Evolutionary conservation across 208 protist genomes (phyloP).

Genomic region (Lotmaria passim): DNA sequence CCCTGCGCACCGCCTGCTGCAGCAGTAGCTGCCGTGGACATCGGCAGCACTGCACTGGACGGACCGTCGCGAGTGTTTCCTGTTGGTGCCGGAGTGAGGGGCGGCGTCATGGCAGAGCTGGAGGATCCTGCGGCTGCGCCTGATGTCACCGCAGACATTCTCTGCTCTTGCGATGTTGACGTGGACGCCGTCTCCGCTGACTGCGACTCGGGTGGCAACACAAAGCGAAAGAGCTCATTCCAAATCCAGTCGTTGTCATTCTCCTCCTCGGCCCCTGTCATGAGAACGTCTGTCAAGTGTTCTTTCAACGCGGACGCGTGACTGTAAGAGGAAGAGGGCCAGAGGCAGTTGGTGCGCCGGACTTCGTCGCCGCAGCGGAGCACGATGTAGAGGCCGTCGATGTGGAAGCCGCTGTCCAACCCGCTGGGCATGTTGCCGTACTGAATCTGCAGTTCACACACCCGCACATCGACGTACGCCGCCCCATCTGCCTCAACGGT

Average conservation of each 20-base stretch:
- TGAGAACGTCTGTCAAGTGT: background rate
- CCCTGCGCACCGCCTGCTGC: background rate
- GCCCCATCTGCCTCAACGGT: background rate
- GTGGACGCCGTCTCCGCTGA: background rate
- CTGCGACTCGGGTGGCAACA: background rate
- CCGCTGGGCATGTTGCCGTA: slow-evolving; percentile 25
- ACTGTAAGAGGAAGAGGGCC: slow-evolving; percentile 3
- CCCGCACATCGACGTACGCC: slow-evolving; percentile 42
- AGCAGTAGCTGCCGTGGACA: background rate
- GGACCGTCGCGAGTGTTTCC: background rate
- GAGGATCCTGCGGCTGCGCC: background rate
- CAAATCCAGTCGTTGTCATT: slow-evolving; percentile 33
- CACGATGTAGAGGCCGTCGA: slow-evolving; percentile 71
- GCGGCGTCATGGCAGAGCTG: background rate
- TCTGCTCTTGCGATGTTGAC: background rate
- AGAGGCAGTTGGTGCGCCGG: slow-evolving; percentile 49
- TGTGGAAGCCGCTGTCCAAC: slow-evolving; percentile 36
- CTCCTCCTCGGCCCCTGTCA: background rate
- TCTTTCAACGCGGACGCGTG: no score
- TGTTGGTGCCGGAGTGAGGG: background rate
- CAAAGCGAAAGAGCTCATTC: slow-evolving; percentile 58
- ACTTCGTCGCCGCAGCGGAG: slow-evolving; percentile 47
- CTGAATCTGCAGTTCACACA: slow-evolving; percentile 42
- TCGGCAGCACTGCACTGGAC: slow-evolving; percentile 1
- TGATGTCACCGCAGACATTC: background rate